Percentiles rank a stretch among this genome's conserved stretches.
phyloP scores from a whole-genome alignment of 768 basidiomycete genomes.

The Filobasidium wieringae region DNA sequence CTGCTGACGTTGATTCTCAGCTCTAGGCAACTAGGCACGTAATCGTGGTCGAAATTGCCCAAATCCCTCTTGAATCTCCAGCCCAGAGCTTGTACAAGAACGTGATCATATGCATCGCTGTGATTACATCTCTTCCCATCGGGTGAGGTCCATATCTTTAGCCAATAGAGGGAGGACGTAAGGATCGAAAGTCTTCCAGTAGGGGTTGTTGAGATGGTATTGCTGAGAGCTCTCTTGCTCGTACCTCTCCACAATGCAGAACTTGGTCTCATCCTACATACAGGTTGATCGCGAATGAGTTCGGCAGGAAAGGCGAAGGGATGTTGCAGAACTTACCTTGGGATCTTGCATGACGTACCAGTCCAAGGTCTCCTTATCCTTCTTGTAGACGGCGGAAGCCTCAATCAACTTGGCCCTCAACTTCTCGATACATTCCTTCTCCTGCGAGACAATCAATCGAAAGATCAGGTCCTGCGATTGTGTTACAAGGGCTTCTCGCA shows the following conservation, averaged over 20 bases:
- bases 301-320: neutral
- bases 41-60: too few species aligned
- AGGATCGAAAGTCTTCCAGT: conserved; percentile 36
- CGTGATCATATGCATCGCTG: too few species aligned
- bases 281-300: neutral
- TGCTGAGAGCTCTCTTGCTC: conserved; percentile 38
- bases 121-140: conserved; percentile 37
- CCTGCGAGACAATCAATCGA: neutral
- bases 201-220: conserved; percentile 36
- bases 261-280: conserved; percentile 33
- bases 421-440: conserved; percentile 34
- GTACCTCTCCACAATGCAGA: conserved; percentile 40
- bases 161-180: conserved; percentile 37
- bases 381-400: conserved; percentile 34
- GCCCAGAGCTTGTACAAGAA: too few species aligned
- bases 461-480: neutral
- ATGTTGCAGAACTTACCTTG: conserved; percentile 16
- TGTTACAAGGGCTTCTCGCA: neutral
- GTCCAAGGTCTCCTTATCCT: conserved; percentile 39
- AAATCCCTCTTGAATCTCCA: too few species aligned
- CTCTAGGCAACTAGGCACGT: too few species aligned
- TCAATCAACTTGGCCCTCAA: conserved; percentile 37
- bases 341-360: conserved; percentile 41
- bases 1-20: too few species aligned
- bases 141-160: conserved; percentile 36